These are phyloP conservation scores for Orbilia ellipsospora DNA, from an alignment of 2,329 filamentous ascomycete species.

Conservation along the genomic window DNA sequence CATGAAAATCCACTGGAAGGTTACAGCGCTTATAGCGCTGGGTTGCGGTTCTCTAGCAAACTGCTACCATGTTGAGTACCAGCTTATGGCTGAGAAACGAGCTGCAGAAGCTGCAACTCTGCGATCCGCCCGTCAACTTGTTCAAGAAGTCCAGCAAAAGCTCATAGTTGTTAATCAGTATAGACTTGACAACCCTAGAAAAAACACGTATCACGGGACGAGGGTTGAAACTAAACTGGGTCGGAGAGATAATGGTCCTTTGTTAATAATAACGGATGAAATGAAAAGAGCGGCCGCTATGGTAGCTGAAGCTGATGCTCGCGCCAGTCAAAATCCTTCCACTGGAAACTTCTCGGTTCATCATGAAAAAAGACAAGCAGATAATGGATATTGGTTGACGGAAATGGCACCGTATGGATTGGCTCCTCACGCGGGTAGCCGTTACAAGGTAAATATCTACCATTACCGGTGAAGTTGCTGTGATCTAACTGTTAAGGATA, in stretches of 20 bases:
- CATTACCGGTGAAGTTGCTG: not conserved
- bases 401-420: not conserved
- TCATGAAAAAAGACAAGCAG: not conserved
- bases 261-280: slow-evolving; percentile 1
- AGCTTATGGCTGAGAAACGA: not conserved
- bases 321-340: not conserved
- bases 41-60: not conserved
- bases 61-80: not conserved
- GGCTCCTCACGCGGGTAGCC: not conserved
- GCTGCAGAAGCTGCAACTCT: not conserved
- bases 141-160: not conserved
- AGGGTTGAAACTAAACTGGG: not conserved
- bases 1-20: not conserved
- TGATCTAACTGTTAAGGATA: not conserved
- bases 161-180: not conserved
- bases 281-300: slow-evolving; percentile 4
- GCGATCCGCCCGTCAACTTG: not conserved
- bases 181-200: not conserved
- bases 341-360: not conserved
- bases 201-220: not conserved
- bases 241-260: not conserved
- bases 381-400: not conserved
- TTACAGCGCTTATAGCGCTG: not conserved
- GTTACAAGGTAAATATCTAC: not conserved
- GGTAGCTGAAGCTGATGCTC: slow-evolving; percentile 1